These are phyloP conservation scores for Cadophora sp. DNA, from an alignment of 2,329 filamentous ascomycete species.

Conservation along the genomic window DNA sequence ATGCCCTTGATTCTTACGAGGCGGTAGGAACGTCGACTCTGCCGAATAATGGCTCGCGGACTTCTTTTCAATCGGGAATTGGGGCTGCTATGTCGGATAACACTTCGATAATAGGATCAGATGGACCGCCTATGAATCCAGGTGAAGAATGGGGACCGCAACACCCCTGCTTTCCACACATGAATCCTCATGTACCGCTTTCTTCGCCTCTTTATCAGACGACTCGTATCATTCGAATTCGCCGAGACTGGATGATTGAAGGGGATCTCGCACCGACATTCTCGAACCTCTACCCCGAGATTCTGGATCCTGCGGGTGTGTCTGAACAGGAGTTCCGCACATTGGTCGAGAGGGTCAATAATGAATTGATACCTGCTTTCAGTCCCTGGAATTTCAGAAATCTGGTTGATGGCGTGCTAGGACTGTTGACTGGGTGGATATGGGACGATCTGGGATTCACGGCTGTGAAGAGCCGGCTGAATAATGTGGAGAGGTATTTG, in stretches of 20 bases:
- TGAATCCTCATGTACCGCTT: slow-evolving; percentile 87
- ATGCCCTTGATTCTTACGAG: slow-evolving; percentile 34
- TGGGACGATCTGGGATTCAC: slow-evolving; percentile 91
- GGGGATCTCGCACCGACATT: slow-evolving; percentile 93
- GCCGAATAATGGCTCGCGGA: slow-evolving; percentile 37
- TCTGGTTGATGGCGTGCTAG: slow-evolving; percentile 79
- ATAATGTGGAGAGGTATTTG: slow-evolving; percentile 78
- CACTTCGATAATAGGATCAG: slow-evolving; percentile 43
- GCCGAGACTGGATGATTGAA: slow-evolving; percentile 87
- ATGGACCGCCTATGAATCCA: slow-evolving; percentile 58
- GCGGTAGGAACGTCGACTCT: slow-evolving; percentile 35
- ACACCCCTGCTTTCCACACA: slow-evolving; percentile 92
- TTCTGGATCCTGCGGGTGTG: slow-evolving; percentile 83
- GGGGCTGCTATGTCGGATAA: slow-evolving; percentile 44
- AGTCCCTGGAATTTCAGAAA: slow-evolving; percentile 80
- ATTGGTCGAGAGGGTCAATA: slow-evolving; percentile 83
- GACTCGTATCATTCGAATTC: slow-evolving; percentile 90
- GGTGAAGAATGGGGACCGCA: slow-evolving; percentile 87
- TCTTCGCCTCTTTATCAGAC: slow-evolving; percentile 75
- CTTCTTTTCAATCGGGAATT: slow-evolving; percentile 40
- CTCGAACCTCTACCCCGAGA: slow-evolving; percentile 94
- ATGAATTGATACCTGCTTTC: slow-evolving; percentile 77
- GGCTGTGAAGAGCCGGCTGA: slow-evolving; percentile 74
- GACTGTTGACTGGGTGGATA: slow-evolving; percentile 86
- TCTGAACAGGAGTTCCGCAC: slow-evolving; percentile 85